Base-by-base conservation (phyloP, 108 stramenopile species). In the Discostella stelligeroides region DNA sequence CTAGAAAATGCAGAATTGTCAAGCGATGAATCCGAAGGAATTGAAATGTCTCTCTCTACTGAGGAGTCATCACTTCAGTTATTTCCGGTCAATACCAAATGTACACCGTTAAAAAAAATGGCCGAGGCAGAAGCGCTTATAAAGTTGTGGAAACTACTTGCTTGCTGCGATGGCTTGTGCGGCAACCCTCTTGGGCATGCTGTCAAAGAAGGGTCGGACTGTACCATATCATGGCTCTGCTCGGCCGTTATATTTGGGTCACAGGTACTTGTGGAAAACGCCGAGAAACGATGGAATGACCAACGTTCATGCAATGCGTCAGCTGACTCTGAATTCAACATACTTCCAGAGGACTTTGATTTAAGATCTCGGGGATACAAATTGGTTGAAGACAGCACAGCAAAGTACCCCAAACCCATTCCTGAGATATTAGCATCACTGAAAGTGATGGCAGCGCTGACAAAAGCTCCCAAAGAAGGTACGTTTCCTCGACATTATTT, bases 111-210 rank as follows among this genome's bases (percentile, higher is more conserved):
- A 24, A 11, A 34, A 12, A 49, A 30, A 60, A 60, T 30, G 45
- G 5, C 24, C 4, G 50, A 71, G n/a, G 12, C 57, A 5, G 15
- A 48, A n/a, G 51, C 68, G 24, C 64, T 80, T 9, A 70, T 84
- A 14, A 59, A 78, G 25, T 64, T 85, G 9, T 95, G 94, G 94
- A 83, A 79, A 40, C 53, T 60, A 18, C 65, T 95, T n/a, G 73
- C 84, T 7, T 89, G 83, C 54, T 91, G 89, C 72, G 91, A 92
- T 67, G 94, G 94, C 7, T 60, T 92, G 18, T 88, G 86, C 55
- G 91, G 94, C 6, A 51, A 79, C 55, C 75, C 87, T 30, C 75
- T 95, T 0, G 94, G 94, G 27, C 69, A 68, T 29, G 72, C 89
- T 11, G 86, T 92, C 50, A 88, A 89, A 60, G 76, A 85, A 67